Evolutionary conservation across 2,329 filamentous ascomycete genomes (phyloP), one percentile per base, ranked within the genome.

Genomic region (Rhytidhysteron rufulum): DNA sequence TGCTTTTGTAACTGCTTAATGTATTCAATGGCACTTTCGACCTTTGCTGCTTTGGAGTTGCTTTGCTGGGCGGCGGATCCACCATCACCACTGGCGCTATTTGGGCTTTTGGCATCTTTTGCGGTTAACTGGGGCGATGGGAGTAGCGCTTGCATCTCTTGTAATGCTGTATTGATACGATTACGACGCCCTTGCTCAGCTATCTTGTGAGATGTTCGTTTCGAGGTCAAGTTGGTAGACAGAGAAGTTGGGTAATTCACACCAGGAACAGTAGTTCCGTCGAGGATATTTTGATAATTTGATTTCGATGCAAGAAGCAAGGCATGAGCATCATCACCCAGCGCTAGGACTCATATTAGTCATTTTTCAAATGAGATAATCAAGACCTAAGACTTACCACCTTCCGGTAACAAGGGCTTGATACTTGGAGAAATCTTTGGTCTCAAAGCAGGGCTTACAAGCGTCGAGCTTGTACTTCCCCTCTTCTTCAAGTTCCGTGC

Each of bases 161-260:
- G 88, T 17, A 98, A 72, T 0, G 93, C 93, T 39, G 83, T 86
- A 62, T 98, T 98, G 67, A 98, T 97, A 34, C 93, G 82, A 61
- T 98, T 97, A 43, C 93, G 78, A 34, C 93, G 82, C 5, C 93
- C 93, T 69, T 98, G 93, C 68, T 98, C 93, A 15, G 93, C 93
- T 50, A 98, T 88, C 67, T 98, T 98, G 71, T 98, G 93, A 31
- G 89, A 95, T 2, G 93, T 97, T 39, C 91, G 85, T 71, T 98
- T 98, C 3, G 89, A 95, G 0, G 90, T 96, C 19, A 98, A 72
- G 50, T 95, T 95, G 17, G 90, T 94, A 5, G 90, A 95, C 31
- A 98, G 75, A 37, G 90, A 87, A 52, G 86, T 88, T 1, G 91
- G 90, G 53, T 96, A 97, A 1, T 85, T 86, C 10, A 96, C 85